Conservation (phyloP, 2,329 filamentous ascomycete species). For the Monosporascus ibericus region DNA sequence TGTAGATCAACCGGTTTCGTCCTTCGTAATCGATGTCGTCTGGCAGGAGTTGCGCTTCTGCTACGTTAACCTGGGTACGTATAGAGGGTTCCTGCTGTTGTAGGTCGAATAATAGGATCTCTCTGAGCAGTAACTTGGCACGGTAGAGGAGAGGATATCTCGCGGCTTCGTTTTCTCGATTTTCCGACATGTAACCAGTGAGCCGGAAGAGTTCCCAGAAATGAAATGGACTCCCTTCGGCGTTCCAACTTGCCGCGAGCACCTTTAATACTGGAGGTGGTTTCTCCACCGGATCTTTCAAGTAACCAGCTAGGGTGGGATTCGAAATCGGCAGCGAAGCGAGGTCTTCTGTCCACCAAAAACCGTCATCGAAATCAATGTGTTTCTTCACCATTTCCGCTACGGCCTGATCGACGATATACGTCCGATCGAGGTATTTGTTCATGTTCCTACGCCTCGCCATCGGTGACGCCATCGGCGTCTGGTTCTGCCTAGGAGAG, state of each 20-base stretch:
- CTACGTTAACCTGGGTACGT: constrained; percentile 29
- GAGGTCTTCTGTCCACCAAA: constrained; percentile 52
- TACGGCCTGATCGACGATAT: constrained; percentile 34
- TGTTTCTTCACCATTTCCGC: constrained; percentile 36
- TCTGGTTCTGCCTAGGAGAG: constrained; percentile 43
- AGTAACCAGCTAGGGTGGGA: constrained; percentile 31
- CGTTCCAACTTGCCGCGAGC: constrained; percentile 47
- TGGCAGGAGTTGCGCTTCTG: constrained; percentile 24
- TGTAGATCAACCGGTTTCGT: constrained; percentile 42
- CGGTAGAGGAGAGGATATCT: constrained; percentile 45
- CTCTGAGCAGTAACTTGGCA: constrained; percentile 49
- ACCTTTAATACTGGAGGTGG: constrained; percentile 45
- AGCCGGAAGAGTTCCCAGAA: constrained; percentile 47
- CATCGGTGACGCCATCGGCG: constrained; percentile 44
- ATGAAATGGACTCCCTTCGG: constrained; percentile 40
- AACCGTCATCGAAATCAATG: constrained; percentile 49
- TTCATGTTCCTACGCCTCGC: constrained; percentile 45
- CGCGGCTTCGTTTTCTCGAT: constrained; percentile 42
- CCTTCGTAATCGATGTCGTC: constrained; percentile 43
- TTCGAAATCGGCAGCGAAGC: constrained; percentile 33
- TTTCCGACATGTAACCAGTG: constrained; percentile 42
- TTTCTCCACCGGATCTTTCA: constrained; percentile 31
- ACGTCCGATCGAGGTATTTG: constrained; percentile 42
- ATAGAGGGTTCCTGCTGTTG: constrained; percentile 43
- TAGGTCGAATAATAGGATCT: constrained; percentile 48